Base-by-base conservation (phyloP, 768 basidiomycete genomes). In the Cytidiella melzeri region DNA sequence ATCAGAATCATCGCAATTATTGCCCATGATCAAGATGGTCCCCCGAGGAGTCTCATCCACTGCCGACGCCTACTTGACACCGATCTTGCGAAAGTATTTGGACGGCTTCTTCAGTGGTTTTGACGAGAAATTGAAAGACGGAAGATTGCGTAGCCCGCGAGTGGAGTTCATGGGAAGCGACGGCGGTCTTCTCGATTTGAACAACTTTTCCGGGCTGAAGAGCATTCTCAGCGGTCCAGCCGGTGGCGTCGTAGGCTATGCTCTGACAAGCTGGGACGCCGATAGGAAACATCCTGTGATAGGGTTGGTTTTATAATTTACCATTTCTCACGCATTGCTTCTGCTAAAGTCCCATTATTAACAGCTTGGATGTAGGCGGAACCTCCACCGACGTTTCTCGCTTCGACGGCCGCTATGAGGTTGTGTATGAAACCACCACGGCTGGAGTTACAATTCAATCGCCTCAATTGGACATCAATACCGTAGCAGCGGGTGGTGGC, bases 161-260 rank as follows among this genome's bases (percentile, higher is more conserved):
- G 92, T 96, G 26, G 92, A 94, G 62, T 97, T 97, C 62, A 98
- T 97, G 95, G 87, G 86, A 28, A 90, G 87, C 47, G 94, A 98
- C 59, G 95, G 92, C 4, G 89, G 90, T 5, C 69, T 94, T 9
- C 69, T 92, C 20, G 87, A 91, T 61, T 67, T 87, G 11, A 66
- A 78, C 50, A 87, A 89, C 59, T 97, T 98, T 64, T 92, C 90
- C 0, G 95, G 94, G 0, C 67, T 98, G 57, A 94, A 93, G 74
- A 91, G 87, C 55, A 93, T 97, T 55, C 67, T 96, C 30, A 92
- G 89, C 57, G 91, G 90, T 2, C 95, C 94, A 0, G 95, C 94
- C 0, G 94, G 94, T 2, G 94, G 94, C 3, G 95, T 98, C 4
- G 95, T 98, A 0, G 95, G 95, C 0, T 95, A 91, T 59, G 91